Percentiles rank a stretch among this genome's conserved stretches.
phyloP scores from a whole-genome alignment of 306 rosid genomes.

The Quercus suber region DNA sequence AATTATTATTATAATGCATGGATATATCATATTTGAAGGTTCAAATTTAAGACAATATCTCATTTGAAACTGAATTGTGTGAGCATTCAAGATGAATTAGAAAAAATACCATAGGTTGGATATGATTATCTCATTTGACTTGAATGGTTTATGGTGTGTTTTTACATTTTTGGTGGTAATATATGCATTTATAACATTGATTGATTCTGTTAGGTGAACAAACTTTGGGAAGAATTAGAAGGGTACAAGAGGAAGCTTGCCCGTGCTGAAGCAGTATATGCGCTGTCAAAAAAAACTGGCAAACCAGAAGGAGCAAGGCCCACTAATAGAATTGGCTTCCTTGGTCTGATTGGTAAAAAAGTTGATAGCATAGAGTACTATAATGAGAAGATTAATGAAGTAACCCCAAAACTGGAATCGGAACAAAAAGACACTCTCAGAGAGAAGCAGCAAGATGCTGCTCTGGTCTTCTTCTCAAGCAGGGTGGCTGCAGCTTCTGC shows the following conservation, averaged over 20 bases:
- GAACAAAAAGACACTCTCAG: slow-evolving; percentile 80
- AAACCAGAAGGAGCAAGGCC: slow-evolving; percentile 80
- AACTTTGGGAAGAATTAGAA: slow-evolving; percentile 63
- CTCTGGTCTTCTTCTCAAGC: slow-evolving; percentile 66
- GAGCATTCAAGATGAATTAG: slow-evolving; percentile 4
- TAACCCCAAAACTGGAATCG: slow-evolving; percentile 56
- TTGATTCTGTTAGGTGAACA: slow-evolving; percentile 56
- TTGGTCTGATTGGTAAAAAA: slow-evolving; percentile 70
- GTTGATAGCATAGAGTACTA: slow-evolving; percentile 78
- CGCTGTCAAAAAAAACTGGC: slow-evolving; percentile 46
- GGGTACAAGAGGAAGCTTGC: slow-evolving; percentile 72
- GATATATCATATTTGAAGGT: neutral
- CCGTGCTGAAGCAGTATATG: slow-evolving; percentile 66
- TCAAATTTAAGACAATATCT: neutral
- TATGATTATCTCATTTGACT: neutral
- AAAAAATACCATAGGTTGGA: neutral
- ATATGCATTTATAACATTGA: slow-evolving; percentile 8
- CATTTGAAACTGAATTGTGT: neutral
- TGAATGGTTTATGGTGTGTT: neutral
- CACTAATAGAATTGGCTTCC: slow-evolving; percentile 66
- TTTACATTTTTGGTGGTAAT: neutral
- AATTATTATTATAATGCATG: neutral
- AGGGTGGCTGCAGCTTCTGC: slow-evolving; percentile 82
- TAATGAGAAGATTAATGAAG: slow-evolving; percentile 56
- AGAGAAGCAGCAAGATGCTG: slow-evolving; percentile 82